Percentiles rank a stretch among this genome's conserved stretches.
Evolutionary conservation across 2,329 filamentous ascomycete genomes (phyloP).

Genomic region (Aspergillus awamori): DNA sequence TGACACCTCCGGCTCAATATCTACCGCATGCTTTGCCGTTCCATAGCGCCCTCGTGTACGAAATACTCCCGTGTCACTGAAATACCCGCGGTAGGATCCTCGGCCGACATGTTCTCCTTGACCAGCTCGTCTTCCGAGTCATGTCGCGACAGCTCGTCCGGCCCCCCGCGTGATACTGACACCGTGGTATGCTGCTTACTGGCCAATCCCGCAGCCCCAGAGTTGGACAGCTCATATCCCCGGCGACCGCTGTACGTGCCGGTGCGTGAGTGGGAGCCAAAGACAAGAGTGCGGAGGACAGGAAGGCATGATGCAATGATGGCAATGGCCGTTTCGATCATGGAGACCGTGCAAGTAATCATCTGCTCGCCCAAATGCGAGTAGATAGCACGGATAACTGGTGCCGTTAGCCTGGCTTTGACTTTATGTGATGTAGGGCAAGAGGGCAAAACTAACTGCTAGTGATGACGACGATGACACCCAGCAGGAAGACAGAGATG

Average conservation of each 20-base stretch:
- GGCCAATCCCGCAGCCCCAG: conserved; percentile 11
- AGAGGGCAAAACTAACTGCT: conserved; percentile 21
- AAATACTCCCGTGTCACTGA: conserved; percentile 25
- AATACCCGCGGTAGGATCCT: conserved; percentile 14
- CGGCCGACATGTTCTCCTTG: conserved; percentile 8
- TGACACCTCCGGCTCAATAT: background rate
- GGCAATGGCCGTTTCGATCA: conserved; percentile 27
- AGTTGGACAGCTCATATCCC: conserved; percentile 24
- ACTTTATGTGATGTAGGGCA: background rate
- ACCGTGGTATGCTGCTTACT: conserved; percentile 18
- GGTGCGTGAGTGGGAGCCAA: conserved; percentile 24
- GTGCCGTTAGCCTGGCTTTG: background rate
- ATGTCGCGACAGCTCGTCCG: conserved; percentile 19
- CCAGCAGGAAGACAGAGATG: conserved; percentile 24
- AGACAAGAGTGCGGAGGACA: conserved; percentile 29
- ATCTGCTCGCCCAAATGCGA: conserved; percentile 25
- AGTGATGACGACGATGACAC: conserved; percentile 22
- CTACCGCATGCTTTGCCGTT: background rate
- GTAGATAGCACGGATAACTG: conserved; percentile 29
- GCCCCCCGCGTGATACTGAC: conserved; percentile 13
- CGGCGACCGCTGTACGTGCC: conserved; percentile 24
- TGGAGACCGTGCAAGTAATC: conserved; percentile 30
- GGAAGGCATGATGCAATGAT: conserved; percentile 25
- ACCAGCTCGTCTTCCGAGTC: conserved; percentile 26
- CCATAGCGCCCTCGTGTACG: conserved; percentile 11